Percentiles rank a stretch among this genome's conserved stretches.
phyloP scores from a whole-genome alignment of 1,284 basidiomycete genomes.

The Cryptococcus sp. region DNA sequence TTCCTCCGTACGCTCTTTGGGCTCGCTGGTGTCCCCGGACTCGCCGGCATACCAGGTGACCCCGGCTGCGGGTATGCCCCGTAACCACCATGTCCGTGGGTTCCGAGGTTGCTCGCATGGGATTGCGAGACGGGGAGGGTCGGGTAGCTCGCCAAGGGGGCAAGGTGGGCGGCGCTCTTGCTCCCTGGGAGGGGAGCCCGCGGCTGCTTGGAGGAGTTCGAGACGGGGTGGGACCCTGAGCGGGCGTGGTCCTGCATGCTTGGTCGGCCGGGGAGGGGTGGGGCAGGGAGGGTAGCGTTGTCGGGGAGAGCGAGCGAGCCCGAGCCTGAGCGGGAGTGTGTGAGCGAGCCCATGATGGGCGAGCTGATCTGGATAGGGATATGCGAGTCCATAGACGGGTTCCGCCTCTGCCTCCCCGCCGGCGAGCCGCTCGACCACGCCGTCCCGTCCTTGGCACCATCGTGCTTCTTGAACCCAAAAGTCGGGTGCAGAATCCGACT shows the following conservation, averaged over 20 bases:
- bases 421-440: too few relatives aligned
- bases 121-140: background rate
- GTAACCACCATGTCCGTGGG: too few relatives aligned
- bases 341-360: slow-evolving; percentile 7
- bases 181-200: background rate
- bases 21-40: background rate
- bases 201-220: background rate
- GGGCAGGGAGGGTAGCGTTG: background rate
- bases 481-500: slow-evolving; percentile 7
- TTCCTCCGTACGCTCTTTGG: slow-evolving; percentile 25
- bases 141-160: background rate
- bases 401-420: too few relatives aligned
- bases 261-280: too few relatives aligned
- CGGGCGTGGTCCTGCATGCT: too few relatives aligned
- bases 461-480: slow-evolving; percentile 13
- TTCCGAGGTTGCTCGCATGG: background rate
- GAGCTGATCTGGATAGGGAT: too few relatives aligned
- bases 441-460: background rate
- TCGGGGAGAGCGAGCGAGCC: background rate
- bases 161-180: background rate
- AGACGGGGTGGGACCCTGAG: background rate
- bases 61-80: too few relatives aligned
- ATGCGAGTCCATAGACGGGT: too few relatives aligned
- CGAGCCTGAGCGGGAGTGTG: slow-evolving; percentile 3
- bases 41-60: slow-evolving; percentile 4